Evolutionary conservation across 1,284 basidiomycete species (phyloP).

Genomic region (Leccinum cinnamomeum): DNA sequence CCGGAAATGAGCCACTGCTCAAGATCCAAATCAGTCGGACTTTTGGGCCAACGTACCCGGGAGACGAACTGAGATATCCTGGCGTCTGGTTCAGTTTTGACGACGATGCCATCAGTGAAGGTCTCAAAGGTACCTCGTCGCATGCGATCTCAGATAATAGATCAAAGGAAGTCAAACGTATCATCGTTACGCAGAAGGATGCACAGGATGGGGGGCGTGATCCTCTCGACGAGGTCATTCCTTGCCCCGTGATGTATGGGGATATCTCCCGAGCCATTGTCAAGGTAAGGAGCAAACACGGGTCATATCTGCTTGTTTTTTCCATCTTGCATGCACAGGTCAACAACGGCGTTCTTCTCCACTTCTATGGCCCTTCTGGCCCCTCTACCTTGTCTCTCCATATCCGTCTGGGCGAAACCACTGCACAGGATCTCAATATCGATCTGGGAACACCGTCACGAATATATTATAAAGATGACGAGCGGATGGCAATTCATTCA

Average conservation of each 20-base stretch:
- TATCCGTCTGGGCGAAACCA: constrained; percentile 75
- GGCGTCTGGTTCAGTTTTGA: constrained; percentile 82
- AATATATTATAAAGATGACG: constrained; percentile 83
- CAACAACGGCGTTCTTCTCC: constrained; percentile 67
- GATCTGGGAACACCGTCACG: constrained; percentile 80
- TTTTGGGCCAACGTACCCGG: constrained; percentile 85
- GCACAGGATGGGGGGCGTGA: constrained; percentile 56
- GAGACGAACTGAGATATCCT: constrained; percentile 76
- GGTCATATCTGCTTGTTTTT: background rate
- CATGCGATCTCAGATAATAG: constrained; percentile 51
- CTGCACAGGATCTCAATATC: constrained; percentile 75
- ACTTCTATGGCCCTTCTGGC: constrained; percentile 59
- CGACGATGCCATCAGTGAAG: constrained; percentile 58
- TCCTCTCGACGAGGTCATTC: constrained; percentile 64
- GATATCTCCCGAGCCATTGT: constrained; percentile 66
- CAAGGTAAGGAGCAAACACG: constrained; percentile 47
- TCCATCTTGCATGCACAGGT: constrained; percentile 45
- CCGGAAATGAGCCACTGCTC: constrained; percentile 55
- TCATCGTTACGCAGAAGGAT: constrained; percentile 70
- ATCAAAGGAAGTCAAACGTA: constrained; percentile 70
- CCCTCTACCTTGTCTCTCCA: constrained; percentile 46
- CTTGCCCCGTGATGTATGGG: constrained; percentile 65
- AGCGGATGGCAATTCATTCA: constrained; percentile 80
- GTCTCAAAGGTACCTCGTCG: constrained; percentile 41
- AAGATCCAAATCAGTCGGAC: constrained; percentile 68